Conservation (phyloP, 257 asterid genomes). For the Nicotiana paniculata region DNA sequence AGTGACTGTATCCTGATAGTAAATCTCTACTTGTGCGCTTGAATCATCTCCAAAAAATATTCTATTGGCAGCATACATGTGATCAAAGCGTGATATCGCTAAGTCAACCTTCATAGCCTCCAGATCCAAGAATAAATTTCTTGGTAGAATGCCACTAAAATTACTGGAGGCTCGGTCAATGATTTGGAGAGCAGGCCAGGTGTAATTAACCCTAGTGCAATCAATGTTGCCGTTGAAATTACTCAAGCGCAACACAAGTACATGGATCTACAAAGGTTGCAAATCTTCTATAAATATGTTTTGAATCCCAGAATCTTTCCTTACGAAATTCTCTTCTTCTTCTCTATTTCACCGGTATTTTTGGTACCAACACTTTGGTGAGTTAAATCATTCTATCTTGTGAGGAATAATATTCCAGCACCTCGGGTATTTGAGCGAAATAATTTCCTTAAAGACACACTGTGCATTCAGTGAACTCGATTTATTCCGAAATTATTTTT, state of each 20-base stretch:
- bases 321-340: too few species aligned
- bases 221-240: slow-evolving; percentile 38
- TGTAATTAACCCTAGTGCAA: slow-evolving; percentile 20
- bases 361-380: too few species aligned
- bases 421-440: too few species aligned
- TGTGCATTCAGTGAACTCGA: too few species aligned
- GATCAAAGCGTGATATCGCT: not conserved
- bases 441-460: too few species aligned
- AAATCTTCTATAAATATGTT: too few species aligned
- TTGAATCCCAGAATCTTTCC: too few species aligned
- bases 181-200: slow-evolving; percentile 65
- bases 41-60: not conserved
- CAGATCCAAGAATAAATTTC: slow-evolving; percentile 29
- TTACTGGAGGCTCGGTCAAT: slow-evolving; percentile 47
- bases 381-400: too few species aligned
- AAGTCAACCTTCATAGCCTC: slow-evolving; percentile 28
- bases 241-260: slow-evolving; percentile 48
- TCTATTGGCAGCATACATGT: slow-evolving; percentile 11
- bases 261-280: slow-evolving; percentile 10
- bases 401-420: too few species aligned
- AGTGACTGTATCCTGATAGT: slow-evolving; percentile 26
- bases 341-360: too few species aligned
- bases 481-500: too few species aligned
- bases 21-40: not conserved
- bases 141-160: slow-evolving; percentile 35